Evolutionary conservation across 768 basidiomycete species (phyloP).

Genomic region (Crepidotus variabilis): DNA sequence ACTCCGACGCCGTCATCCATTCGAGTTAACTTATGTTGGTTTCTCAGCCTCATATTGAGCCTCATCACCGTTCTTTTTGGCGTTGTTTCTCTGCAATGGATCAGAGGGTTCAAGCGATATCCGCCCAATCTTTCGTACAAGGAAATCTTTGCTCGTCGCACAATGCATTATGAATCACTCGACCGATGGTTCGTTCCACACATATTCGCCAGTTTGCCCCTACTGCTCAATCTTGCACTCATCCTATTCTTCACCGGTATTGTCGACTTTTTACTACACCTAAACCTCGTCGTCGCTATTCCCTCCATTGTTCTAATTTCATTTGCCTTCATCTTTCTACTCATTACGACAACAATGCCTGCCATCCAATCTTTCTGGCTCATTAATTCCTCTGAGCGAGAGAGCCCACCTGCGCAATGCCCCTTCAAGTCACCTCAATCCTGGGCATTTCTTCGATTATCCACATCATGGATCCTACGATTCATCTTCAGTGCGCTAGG

Average conservation of each 20-base stretch:
- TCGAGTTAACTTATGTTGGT: conserved; percentile 16
- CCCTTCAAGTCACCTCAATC: conserved; percentile 12
- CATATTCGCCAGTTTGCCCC: conserved; percentile 17
- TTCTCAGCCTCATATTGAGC: conserved; percentile 15
- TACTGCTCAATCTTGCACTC: conserved; percentile 19
- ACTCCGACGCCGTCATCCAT: background rate
- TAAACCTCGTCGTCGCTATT: conserved; percentile 12
- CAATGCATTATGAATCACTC: conserved; percentile 18
- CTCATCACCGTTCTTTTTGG: conserved; percentile 15
- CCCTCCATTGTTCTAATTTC: conserved; percentile 11
- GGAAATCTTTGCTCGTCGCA: conserved; percentile 6
- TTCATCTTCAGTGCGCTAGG: background rate
- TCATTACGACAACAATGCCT: conserved; percentile 12
- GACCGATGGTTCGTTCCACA: conserved; percentile 16
- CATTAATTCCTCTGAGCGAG: background rate
- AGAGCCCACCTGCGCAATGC: conserved; percentile 1
- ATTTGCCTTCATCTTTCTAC: conserved; percentile 9
- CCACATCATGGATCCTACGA: background rate
- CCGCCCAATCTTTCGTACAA: background rate
- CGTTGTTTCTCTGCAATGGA: conserved; percentile 19
- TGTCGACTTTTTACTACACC: conserved; percentile 15
- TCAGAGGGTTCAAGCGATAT: conserved; percentile 16
- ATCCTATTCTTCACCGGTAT: conserved; percentile 21
- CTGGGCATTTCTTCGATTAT: conserved; percentile 3
- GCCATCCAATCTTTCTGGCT: conserved; percentile 7